Evolutionary conservation across 805 yeast species (phyloP).

Genomic region (Saccharomycopsis synnaedendra): DNA sequence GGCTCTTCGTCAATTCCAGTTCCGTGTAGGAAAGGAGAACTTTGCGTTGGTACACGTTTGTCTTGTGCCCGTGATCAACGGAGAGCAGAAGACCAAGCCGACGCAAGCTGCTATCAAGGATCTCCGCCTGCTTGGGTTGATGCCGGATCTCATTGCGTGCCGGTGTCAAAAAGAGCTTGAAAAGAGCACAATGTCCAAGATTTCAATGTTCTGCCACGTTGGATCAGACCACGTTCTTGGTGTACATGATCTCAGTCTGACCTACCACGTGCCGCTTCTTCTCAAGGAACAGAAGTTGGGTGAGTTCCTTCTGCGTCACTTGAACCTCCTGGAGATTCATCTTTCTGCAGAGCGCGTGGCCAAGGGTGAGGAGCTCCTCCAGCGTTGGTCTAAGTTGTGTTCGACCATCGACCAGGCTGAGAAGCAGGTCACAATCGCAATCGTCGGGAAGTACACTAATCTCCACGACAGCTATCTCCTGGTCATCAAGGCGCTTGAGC

Average conservation of each 20-base stretch:
- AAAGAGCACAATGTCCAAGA: slow-evolving; percentile 79
- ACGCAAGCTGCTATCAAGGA: slow-evolving; percentile 99
- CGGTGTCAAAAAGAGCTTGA: slow-evolving; percentile 83
- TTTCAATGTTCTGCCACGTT: slow-evolving; percentile 98
- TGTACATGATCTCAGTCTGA: slow-evolving; percentile 92
- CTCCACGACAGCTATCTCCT: slow-evolving; percentile 91
- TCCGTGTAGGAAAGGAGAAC: slow-evolving; percentile 88
- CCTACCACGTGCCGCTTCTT: slow-evolving; percentile 93
- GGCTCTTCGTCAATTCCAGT: slow-evolving; percentile 97
- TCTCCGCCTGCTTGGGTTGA: slow-evolving; percentile 86
- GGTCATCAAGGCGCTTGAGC: slow-evolving; percentile 92
- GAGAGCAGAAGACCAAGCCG: slow-evolving; percentile 98
- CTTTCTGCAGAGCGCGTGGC: slow-evolving; percentile 38
- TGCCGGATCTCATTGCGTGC: slow-evolving; percentile 96
- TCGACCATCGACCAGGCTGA: slow-evolving; percentile 68
- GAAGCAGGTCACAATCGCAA: slow-evolving; percentile 85
- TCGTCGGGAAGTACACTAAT: slow-evolving; percentile 95
- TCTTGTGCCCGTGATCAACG: slow-evolving; percentile 93
- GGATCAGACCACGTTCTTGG: slow-evolving; percentile 97
- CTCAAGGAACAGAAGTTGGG: slow-evolving; percentile 80
- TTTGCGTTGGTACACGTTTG: slow-evolving; percentile 96
- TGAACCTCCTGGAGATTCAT: slow-evolving; percentile 40
- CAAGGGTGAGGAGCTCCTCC: slow-evolving; percentile 61
- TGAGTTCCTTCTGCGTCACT: slow-evolving; percentile 57
- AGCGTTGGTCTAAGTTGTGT: slow-evolving; percentile 74